These are phyloP conservation scores for Cryptococcus wingfieldii DNA, from an alignment of 1,284 basidiomycete genomes.

Conservation along the genomic window DNA sequence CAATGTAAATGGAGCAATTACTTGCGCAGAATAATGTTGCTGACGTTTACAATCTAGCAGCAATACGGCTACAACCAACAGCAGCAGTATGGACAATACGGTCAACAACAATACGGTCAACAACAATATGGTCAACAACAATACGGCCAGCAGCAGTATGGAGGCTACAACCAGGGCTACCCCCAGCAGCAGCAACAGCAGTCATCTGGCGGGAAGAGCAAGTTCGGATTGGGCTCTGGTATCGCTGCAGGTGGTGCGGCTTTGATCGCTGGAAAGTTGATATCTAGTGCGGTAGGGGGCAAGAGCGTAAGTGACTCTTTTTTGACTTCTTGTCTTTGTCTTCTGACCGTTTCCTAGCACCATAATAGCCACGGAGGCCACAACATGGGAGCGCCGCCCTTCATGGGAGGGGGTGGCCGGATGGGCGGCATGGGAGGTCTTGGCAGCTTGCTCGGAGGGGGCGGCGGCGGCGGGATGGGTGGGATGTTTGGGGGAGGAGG, in stretches of 20 bases:
- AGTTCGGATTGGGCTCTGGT: conserved; percentile 11
- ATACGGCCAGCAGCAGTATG: background rate
- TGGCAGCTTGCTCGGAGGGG: background rate
- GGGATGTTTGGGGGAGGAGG: conserved; percentile 10
- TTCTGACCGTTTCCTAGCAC: conserved; percentile 1
- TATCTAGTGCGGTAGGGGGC: conserved; percentile 7
- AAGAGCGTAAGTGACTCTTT: background rate
- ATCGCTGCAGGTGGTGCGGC: conserved; percentile 13
- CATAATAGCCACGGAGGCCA: conserved; percentile 15
- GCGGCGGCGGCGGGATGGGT: conserved; percentile 13
- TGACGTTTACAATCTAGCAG: background rate
- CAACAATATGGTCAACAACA: conserved; percentile 2
- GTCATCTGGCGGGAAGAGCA: conserved; percentile 1
- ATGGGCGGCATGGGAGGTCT: conserved; percentile 8
- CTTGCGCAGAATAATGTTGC: background rate
- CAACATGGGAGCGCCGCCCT: conserved; percentile 33
- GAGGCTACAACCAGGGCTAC: conserved; percentile 10
- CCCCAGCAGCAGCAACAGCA: conserved; percentile 9
- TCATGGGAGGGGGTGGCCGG: conserved; percentile 21
- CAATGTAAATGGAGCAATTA: background rate
- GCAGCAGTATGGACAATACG: conserved; percentile 1
- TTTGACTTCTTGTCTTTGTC: background rate
- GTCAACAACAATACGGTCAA: conserved; percentile 1
- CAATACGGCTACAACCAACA: conserved; percentile 7
- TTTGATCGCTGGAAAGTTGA: conserved; percentile 12